Percentiles rank a stretch among this genome's conserved stretches.
phyloP scores from a whole-genome alignment of 306 rosid species.

The Pterocarpus santalinus region DNA sequence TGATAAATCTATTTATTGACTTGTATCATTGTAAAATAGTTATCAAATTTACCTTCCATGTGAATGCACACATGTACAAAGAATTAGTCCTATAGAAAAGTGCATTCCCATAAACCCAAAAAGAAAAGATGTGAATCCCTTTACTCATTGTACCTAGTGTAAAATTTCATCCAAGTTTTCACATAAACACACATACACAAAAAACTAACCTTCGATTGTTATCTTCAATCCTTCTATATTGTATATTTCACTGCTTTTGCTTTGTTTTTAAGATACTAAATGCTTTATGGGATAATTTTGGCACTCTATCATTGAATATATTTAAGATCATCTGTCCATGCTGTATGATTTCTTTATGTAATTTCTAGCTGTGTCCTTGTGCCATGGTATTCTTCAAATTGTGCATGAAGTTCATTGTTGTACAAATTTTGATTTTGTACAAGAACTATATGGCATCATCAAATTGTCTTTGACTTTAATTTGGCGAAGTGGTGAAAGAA shows the following conservation, averaged over 20 bases:
- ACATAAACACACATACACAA: neutral
- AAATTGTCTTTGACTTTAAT: neutral
- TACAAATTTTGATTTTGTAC: neutral
- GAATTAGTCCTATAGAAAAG: neutral
- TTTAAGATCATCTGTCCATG: neutral
- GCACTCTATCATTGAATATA: no score
- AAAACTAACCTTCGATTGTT: neutral
- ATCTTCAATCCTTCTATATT: neutral
- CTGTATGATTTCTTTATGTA: neutral
- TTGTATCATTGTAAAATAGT: neutral
- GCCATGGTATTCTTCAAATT: neutral
- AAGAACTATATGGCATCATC: neutral
- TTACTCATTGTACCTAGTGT: neutral
- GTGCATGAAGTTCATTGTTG: neutral
- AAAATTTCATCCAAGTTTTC: neutral
- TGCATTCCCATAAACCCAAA: no score
- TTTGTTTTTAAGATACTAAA: neutral
- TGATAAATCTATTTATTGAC: neutral
- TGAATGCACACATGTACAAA: neutral
- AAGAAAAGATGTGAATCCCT: neutral
- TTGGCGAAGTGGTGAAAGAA: constrained; percentile 7
- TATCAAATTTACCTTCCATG: neutral
- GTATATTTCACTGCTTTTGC: neutral
- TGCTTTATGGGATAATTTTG: no score
- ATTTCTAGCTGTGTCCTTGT: neutral